phyloP scores from a whole-genome alignment of 148 eudicot species.

The Silene uniflora region DNA sequence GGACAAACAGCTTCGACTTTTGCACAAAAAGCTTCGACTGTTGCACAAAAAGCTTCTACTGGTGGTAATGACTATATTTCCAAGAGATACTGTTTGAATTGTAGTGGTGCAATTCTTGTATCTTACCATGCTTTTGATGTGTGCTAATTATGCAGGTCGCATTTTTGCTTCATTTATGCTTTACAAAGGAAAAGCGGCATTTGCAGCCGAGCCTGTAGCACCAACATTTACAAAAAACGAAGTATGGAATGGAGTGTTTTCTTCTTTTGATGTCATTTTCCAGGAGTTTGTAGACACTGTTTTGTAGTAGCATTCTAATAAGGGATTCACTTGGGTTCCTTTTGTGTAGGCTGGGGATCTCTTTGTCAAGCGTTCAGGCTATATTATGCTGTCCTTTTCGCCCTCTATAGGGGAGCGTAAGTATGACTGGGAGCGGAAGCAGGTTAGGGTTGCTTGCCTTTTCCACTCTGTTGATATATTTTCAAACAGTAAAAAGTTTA shows the following conservation, averaged over 20 bases:
- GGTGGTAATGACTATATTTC: constrained; percentile 34
- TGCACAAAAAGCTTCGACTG: background rate
- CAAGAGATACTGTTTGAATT: background rate
- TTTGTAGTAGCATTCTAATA: background rate
- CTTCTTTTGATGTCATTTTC: background rate
- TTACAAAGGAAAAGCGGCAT: constrained; percentile 92
- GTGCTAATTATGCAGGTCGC: constrained; percentile 29
- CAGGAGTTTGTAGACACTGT: background rate
- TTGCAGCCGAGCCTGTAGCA: constrained; percentile 58
- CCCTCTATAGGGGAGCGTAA: constrained; percentile 89
- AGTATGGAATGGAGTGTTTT: constrained; percentile 38
- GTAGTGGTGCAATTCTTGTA: background rate
- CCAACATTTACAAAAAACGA: constrained; percentile 53
- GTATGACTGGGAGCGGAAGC: constrained; percentile 90
- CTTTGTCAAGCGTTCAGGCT: constrained; percentile 65
- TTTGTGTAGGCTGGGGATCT: constrained; percentile 56
- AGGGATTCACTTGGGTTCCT: constrained; percentile 17
- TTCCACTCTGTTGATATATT: background rate
- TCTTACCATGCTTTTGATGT: constrained; percentile 25
- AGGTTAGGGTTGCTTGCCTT: constrained; percentile 44
- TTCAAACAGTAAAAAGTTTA: background rate
- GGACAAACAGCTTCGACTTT: background rate
- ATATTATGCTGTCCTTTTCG: constrained; percentile 60
- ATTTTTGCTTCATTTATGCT: constrained; percentile 53
- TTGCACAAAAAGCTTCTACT: constrained; percentile 29